phyloP scores from a whole-genome alignment of 441 rosid genomes.

The Geranium incanum region DNA sequence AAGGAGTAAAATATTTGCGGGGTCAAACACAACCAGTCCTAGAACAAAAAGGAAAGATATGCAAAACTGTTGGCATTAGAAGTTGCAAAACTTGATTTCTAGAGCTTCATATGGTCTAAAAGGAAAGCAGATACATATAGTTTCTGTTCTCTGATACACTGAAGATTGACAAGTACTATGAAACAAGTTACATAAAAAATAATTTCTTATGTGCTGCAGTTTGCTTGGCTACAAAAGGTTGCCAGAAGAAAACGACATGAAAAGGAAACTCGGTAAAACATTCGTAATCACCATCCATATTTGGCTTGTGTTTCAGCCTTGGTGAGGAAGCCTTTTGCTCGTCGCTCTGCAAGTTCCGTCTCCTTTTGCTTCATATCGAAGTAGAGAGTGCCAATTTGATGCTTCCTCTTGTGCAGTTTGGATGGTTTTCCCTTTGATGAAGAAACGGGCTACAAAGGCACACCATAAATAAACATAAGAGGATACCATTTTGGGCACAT shows the following conservation, averaged over 20 bases:
- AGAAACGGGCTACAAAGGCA: constrained; percentile 43
- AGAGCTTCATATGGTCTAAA: background rate
- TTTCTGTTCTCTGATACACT: background rate
- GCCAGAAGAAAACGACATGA: constrained; percentile 3
- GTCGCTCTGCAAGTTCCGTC: constrained; percentile 69
- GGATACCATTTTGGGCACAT: background rate
- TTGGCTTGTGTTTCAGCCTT: constrained; percentile 88
- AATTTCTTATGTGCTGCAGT: background rate
- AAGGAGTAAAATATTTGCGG: no score
- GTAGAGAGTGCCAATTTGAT: constrained; percentile 74
- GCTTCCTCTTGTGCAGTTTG: constrained; percentile 95
- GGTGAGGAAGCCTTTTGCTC: constrained; percentile 68
- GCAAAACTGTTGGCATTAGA: no score
- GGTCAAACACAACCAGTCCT: no score
- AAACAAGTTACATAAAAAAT: background rate
- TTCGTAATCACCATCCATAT: constrained; percentile 68
- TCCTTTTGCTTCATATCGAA: constrained; percentile 85
- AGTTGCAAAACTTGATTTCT: background rate
- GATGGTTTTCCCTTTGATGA: constrained; percentile 65
- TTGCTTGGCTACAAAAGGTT: background rate
- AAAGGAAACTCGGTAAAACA: background rate
- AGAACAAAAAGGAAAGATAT: no score
- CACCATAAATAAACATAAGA: background rate
- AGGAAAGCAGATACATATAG: background rate
- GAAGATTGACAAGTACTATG: background rate